Base-by-base conservation (phyloP, 1,139 yeast species). In the Hanseniaspora uvarum region DNA sequence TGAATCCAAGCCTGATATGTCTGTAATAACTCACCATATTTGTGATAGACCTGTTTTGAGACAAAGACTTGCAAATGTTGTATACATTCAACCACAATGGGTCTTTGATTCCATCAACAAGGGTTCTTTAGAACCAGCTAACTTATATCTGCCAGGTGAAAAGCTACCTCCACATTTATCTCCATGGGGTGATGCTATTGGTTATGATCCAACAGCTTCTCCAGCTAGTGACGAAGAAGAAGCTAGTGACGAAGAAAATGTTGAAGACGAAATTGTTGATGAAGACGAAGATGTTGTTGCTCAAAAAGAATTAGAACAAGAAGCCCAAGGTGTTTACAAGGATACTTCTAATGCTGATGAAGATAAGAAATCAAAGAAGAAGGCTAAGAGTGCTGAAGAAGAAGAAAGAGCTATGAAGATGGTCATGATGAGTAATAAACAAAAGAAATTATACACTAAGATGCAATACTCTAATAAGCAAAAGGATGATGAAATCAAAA, bases 1-100 rank as follows among this genome's bases (percentile, higher is more conserved):
- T 47, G 59, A 63, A 46, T 57, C 62, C 6, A 76, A 75, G 56
- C 72, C 84, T 59, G 84, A 84, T 65, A 72, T 87, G 57, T 72
- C 79, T 44, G 72, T 76, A 53, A 80, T 92, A 55, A 92, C 98
- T 28, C 99, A 92, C 69, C 97, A 92, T 68, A 84, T 92, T 61
- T 81, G 83, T 59, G 99, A 92, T 70, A 80, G 98, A 70, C 97
- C 97, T 37, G 81, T 81, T 62, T 70, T 92, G 54, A 69, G 76
- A 43, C 76, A 79, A 60, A 86, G 82, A 68, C 87, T 88, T 44
- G 83, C 89, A 56, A 96, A 96, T 52, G 80, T 97, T 72, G 86
- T 95, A 0, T 94, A 94, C 65, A 70, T 89, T 52, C 98, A 92
- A 72, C 98, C 99, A 34, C 98, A 92, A 74, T 94, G 98, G 98